Percentiles rank a stretch among this genome's conserved stretches.
Evolutionary conservation across 2,329 filamentous ascomycete genomes (phyloP).

Genomic region (Sporothrix phasma): DNA sequence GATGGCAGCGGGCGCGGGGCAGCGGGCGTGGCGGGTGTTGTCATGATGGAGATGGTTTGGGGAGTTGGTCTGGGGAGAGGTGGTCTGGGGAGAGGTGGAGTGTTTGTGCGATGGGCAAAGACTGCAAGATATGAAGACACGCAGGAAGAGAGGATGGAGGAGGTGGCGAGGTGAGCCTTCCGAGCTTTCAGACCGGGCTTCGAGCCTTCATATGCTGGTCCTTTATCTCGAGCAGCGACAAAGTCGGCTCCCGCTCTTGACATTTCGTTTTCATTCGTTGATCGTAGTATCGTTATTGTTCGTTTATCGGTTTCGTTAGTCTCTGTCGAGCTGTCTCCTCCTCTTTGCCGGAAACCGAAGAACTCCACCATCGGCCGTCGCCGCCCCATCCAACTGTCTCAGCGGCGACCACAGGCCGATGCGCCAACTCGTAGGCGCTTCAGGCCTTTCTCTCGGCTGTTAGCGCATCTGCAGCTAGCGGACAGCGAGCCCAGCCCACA

Average conservation of each 20-base stretch:
- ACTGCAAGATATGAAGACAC: too few species aligned
- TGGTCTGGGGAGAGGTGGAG: too few species aligned
- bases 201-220: neutral
- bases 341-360: neutral
- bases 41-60: too few species aligned
- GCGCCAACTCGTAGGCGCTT: neutral
- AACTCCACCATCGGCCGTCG: neutral
- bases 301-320: too few species aligned
- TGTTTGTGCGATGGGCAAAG: too few species aligned
- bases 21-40: neutral
- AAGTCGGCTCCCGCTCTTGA: neutral
- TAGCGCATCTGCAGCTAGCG: neutral
- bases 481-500: neutral
- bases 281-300: too few species aligned
- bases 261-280: neutral
- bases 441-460: neutral
- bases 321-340: neutral
- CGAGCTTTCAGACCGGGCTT: neutral
- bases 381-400: neutral
- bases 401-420: neutral
- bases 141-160: too few species aligned
- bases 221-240: neutral
- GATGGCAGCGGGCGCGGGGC: constrained; percentile 24
- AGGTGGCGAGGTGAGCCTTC: too few species aligned
- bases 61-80: neutral